phyloP scores from a whole-genome alignment of 345 rosid genomes.

The Bruguiera sexangula region DNA sequence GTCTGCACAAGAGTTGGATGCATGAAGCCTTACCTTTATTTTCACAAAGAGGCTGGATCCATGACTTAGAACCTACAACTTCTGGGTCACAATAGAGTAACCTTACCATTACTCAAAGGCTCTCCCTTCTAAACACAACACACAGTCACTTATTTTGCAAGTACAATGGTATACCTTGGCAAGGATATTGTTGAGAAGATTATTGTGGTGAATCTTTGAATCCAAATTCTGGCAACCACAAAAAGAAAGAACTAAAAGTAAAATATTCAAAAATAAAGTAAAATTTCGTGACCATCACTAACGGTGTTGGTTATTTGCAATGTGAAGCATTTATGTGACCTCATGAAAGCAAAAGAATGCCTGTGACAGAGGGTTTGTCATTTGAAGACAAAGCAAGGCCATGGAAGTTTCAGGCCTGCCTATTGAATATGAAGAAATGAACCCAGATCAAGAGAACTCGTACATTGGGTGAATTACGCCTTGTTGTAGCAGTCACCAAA shows the following conservation, averaged over 20 bases:
- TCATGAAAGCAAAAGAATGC: not conserved
- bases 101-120: too few species aligned
- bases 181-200: conserved; percentile 84
- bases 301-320: too few species aligned
- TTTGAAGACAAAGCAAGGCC: not conserved
- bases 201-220: conserved; percentile 94
- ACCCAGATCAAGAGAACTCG: conserved; percentile 11
- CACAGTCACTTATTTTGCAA: too few species aligned
- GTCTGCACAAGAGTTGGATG: too few species aligned
- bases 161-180: conserved; percentile 58
- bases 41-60: too few species aligned
- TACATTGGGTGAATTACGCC: conserved; percentile 92
- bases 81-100: too few species aligned
- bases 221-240: conserved; percentile 63
- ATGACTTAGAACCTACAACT: too few species aligned
- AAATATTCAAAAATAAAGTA: not conserved
- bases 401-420: not conserved
- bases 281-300: too few species aligned
- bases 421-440: not conserved
- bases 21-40: too few species aligned
- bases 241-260: conserved; percentile 6
- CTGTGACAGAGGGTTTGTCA: not conserved
- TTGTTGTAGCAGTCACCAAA: conserved; percentile 87
- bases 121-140: too few species aligned
- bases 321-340: too few species aligned